These are phyloP conservation scores for Tothia fuscella DNA, from an alignment of 2,329 filamentous ascomycete species.

Conservation along the genomic window DNA sequence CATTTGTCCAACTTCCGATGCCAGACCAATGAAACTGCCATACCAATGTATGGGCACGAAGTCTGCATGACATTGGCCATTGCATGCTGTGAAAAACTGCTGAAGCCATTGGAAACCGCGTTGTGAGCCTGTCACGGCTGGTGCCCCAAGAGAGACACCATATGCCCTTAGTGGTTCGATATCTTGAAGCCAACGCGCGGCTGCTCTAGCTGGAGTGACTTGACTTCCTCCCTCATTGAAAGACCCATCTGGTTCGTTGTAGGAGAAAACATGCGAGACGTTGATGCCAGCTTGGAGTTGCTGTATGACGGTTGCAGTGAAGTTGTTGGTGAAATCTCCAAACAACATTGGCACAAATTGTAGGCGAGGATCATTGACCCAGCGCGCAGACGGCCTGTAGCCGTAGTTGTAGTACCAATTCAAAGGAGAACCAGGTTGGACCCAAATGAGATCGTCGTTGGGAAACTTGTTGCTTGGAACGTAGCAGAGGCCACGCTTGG, in stretches of 20 bases:
- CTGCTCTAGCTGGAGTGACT: constrained; percentile 1
- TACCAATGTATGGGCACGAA: constrained; percentile 6
- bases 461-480: not conserved
- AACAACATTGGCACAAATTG: constrained; percentile 9
- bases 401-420: constrained; percentile 10
- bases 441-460: not conserved
- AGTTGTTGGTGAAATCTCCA: constrained; percentile 5
- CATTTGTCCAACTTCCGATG: not conserved
- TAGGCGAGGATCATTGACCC: not conserved
- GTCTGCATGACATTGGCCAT: not conserved
- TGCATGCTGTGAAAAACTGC: constrained; percentile 7
- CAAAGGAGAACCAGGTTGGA: constrained; percentile 5
- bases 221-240: constrained; percentile 1
- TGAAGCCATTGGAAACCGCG: constrained; percentile 3
- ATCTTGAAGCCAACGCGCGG: constrained; percentile 5
- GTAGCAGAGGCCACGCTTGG: constrained; percentile 8
- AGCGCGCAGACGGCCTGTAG: constrained; percentile 1
- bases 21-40: not conserved
- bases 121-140: constrained; percentile 1
- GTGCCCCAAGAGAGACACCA: constrained; percentile 5
- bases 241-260: constrained; percentile 7
- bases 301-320: not conserved
- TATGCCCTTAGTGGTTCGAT: constrained; percentile 5
- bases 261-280: constrained; percentile 4
- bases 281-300: not conserved